Evolutionary conservation across 1,139 yeast species (phyloP).

Genomic region (Candida labiduridarum): DNA sequence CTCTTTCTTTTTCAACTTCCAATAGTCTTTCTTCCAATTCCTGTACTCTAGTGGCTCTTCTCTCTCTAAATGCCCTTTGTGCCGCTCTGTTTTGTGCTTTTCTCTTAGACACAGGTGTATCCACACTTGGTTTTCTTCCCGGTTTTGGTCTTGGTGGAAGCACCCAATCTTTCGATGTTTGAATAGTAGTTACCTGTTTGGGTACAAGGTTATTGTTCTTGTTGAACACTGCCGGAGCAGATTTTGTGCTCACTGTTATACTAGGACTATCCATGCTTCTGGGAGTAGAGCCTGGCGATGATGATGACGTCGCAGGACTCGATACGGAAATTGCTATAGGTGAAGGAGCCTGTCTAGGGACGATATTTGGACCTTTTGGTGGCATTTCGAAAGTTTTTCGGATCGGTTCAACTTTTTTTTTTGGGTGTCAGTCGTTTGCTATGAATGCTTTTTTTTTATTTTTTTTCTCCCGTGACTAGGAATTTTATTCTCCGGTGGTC

Average conservation of each 20-base stretch:
- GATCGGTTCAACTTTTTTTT: background rate
- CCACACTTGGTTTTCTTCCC: slow-evolving; percentile 82
- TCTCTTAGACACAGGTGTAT: slow-evolving; percentile 72
- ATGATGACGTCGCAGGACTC: slow-evolving; percentile 18
- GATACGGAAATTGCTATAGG: slow-evolving; percentile 31
- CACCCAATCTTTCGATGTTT: slow-evolving; percentile 87
- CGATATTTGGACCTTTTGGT: slow-evolving; percentile 31
- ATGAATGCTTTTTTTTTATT: too few species aligned
- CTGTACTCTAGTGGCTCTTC: slow-evolving; percentile 68
- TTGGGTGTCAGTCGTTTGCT: background rate
- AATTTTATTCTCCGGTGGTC: too few species aligned
- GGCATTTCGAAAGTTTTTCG: slow-evolving; percentile 20
- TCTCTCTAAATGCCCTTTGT: slow-evolving; percentile 86
- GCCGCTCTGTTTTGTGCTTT: slow-evolving; percentile 96
- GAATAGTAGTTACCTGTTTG: slow-evolving; percentile 39
- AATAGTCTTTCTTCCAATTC: slow-evolving; percentile 49
- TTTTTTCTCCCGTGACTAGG: too few species aligned
- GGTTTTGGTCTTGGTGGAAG: slow-evolving; percentile 91
- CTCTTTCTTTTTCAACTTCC: slow-evolving; percentile 68
- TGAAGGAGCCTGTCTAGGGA: slow-evolving; percentile 43
- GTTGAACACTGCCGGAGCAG: slow-evolving; percentile 6
- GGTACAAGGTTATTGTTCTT: slow-evolving; percentile 4
- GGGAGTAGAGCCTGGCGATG: slow-evolving; percentile 17
- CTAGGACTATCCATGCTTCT: slow-evolving; percentile 14
- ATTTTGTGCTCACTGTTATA: slow-evolving; percentile 4